These are phyloP conservation scores for Blechomonas ayalai DNA, from an alignment of 208 protist genomes.

Conservation along the genomic window DNA sequence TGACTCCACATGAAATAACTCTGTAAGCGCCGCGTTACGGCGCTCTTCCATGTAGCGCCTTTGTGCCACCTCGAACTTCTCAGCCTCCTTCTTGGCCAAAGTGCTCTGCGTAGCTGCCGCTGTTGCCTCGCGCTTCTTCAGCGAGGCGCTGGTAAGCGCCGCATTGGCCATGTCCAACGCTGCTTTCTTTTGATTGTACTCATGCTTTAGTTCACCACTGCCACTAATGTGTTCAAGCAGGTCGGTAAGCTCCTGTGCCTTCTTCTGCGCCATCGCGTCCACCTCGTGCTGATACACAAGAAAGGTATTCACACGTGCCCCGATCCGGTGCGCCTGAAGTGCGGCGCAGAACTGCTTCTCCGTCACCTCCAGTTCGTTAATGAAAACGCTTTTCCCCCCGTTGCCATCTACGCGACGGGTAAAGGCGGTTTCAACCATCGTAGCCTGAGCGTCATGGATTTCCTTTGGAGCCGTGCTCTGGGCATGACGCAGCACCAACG, in stretches of 20 bases:
- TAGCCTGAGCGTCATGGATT: not conserved
- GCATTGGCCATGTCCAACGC: slow-evolving; percentile 75
- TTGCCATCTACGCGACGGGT: slow-evolving; percentile 51
- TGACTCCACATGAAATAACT: slow-evolving; percentile 89
- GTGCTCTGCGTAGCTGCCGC: slow-evolving; percentile 93
- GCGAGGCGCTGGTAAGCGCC: slow-evolving; percentile 64
- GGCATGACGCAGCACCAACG: slow-evolving; percentile 61
- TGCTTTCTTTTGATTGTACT: slow-evolving; percentile 88
- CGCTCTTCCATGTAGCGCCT: slow-evolving; percentile 39
- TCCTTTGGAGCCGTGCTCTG: slow-evolving; percentile 5
- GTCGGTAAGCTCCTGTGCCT: slow-evolving; percentile 91
- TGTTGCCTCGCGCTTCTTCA: slow-evolving; percentile 83
- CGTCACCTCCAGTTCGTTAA: slow-evolving; percentile 76
- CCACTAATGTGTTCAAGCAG: slow-evolving; percentile 96
- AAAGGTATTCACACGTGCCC: slow-evolving; percentile 92
- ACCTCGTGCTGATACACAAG: slow-evolving; percentile 97
- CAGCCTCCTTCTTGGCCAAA: slow-evolving; percentile 94
- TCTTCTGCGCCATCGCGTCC: slow-evolving; percentile 91
- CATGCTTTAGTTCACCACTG: slow-evolving; percentile 82
- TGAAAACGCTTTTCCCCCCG: slow-evolving; percentile 48
- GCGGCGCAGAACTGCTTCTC: slow-evolving; percentile 75
- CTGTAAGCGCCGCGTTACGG: slow-evolving; percentile 66
- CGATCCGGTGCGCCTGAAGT: slow-evolving; percentile 76
- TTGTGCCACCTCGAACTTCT: slow-evolving; percentile 72
- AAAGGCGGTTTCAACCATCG: slow-evolving; percentile 60